These are phyloP conservation scores for Pseudognaphalium luteoalbum DNA, from an alignment of 129 eudicot species.

Conservation along the genomic window DNA sequence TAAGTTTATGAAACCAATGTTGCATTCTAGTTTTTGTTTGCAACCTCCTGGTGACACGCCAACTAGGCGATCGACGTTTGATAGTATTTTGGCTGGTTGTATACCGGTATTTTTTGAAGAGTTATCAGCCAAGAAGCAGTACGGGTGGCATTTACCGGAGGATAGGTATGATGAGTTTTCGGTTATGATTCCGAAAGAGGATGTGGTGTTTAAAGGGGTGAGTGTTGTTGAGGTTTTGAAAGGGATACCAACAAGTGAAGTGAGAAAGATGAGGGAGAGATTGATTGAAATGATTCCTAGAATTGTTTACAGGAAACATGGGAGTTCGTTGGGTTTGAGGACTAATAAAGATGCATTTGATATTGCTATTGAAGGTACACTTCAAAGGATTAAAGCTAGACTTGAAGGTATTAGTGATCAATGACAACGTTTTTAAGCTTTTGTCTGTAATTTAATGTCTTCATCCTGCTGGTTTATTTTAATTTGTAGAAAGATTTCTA, in stretches of 20 bases:
- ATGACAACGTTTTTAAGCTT: not conserved
- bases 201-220: slow-evolving; percentile 80
- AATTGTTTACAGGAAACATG: slow-evolving; percentile 82
- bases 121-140: slow-evolving; percentile 63
- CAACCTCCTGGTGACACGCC: slow-evolving; percentile 97
- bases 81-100: slow-evolving; percentile 74
- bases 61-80: slow-evolving; percentile 77
- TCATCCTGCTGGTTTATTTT: not conserved
- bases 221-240: slow-evolving; percentile 69
- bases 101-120: slow-evolving; percentile 95
- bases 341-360: slow-evolving; percentile 84
- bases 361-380: slow-evolving; percentile 69
- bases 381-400: slow-evolving; percentile 65
- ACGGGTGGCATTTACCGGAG: slow-evolving; percentile 73
- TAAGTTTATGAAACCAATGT: slow-evolving; percentile 82
- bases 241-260: slow-evolving; percentile 52
- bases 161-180: slow-evolving; percentile 67
- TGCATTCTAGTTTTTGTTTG: slow-evolving; percentile 75
- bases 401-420: slow-evolving; percentile 44
- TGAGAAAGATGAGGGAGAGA: slow-evolving; percentile 72
- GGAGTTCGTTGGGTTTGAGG: slow-evolving; percentile 88
- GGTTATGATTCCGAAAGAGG: slow-evolving; percentile 80
- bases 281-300: slow-evolving; percentile 74
- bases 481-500: not conserved
- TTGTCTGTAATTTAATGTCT: slow-evolving; percentile 19